Conservation (phyloP, 2,329 filamentous ascomycete genomes). For the Sporothrix sp. region DNA sequence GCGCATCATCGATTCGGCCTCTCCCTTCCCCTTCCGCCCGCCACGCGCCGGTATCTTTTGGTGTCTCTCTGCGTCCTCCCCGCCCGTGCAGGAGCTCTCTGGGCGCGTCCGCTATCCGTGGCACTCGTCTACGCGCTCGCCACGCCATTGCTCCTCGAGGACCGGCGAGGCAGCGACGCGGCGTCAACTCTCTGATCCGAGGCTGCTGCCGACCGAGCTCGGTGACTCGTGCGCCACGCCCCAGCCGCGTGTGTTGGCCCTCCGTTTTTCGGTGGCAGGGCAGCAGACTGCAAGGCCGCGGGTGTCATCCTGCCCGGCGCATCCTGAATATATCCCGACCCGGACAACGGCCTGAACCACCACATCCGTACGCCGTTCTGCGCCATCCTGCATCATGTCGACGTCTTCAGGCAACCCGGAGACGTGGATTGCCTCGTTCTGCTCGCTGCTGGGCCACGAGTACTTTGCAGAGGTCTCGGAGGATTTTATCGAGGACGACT, state of each 20-base stretch:
- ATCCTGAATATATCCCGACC: background rate
- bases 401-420: constrained; percentile 57
- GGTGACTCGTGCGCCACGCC: background rate
- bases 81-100: no score
- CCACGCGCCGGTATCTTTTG: no score
- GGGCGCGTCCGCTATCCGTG: background rate
- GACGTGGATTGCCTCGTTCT: constrained; percentile 98
- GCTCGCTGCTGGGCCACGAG: constrained; percentile 88
- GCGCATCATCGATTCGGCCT: background rate
- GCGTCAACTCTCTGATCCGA: background rate
- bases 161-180: background rate
- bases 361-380: background rate
- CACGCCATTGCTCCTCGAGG: background rate
- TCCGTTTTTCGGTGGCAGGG: no score
- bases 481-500: constrained; percentile 99
- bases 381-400: constrained; percentile 37
- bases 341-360: background rate
- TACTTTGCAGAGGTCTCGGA: constrained; percentile 99
- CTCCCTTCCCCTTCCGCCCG: no score
- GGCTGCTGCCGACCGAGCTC: background rate
- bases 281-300: no score
- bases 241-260: background rate
- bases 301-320: no score
- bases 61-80: no score
- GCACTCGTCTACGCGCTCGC: background rate